Base-by-base conservation (phyloP, 2,329 filamentous ascomycete genomes). In the Diaporthe sp. region DNA sequence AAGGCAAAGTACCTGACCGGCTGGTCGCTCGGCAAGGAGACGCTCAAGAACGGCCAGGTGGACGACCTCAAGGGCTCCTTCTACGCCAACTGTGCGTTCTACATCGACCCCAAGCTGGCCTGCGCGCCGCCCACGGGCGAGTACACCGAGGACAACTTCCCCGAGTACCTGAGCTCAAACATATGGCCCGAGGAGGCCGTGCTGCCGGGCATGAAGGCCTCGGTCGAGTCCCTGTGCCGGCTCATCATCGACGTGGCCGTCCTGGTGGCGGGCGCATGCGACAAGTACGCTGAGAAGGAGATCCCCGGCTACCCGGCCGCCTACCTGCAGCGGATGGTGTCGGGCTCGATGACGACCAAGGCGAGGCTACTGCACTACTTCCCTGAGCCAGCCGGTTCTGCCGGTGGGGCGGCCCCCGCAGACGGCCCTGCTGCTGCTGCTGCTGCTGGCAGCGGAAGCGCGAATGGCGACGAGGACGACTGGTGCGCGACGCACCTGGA, bases 401-500 rank as follows among this genome's bases (percentile, higher is more conserved):
- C 2, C 22, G 37, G 57, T 13, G 80, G 81, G 22, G 79, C 81
- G 22, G 79, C 81, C 28, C 79, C 84, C 19, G 79, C 81, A 22
- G 55, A 59, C 31, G 59, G 65, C 31, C 25, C 83, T n/a, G 81
- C 84, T 77, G 53, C 84, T 78, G 44, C 83, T 22, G 81, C 84
- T 78, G 53, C 84, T 77, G 53, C 4, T 31, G 31, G 4, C 4
- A 5, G 74, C 34, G 80, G 79, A n/a, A 82, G 82, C 51, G 85
- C 81, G 19, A 81, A 83, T 12, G 83, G 84, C 55, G 84, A 82
- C 72, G 93, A 95, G 76, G 96, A 98, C 83, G 94, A 97, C 85
- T 99, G 97, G 97, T 99, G 96, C 83, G 94, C 95, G 4, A 95
- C 94, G 1, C 94, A 97, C 82, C 87, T 97, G 74, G 96, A 98